Evolutionary conservation across 257 asterid genomes (phyloP).

Genomic region (Mitragyna speciosa): DNA sequence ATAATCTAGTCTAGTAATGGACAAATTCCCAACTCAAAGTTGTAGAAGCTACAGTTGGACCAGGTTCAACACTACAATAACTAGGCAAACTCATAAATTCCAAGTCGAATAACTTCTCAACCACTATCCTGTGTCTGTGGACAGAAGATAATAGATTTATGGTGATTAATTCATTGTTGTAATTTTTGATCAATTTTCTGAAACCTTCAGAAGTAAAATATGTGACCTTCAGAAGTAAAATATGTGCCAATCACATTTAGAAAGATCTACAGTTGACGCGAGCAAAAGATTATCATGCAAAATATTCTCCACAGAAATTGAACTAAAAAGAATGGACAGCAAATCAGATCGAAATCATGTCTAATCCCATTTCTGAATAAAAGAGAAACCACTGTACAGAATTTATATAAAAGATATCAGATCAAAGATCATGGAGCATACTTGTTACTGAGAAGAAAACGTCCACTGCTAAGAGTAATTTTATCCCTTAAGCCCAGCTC

Average conservation of each 20-base stretch:
- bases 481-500: constrained; percentile 94
- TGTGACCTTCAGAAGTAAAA: too few species aligned
- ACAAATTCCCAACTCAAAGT: too few species aligned
- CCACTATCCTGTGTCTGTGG: not conserved
- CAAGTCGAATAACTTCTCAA: not conserved
- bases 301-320: not conserved
- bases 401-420: constrained; percentile 1
- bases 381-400: not conserved
- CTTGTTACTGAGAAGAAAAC: constrained; percentile 93
- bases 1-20: not conserved
- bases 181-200: too few species aligned
- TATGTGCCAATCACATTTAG: not conserved
- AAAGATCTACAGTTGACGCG: not conserved
- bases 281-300: constrained; percentile 8
- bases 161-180: not conserved
- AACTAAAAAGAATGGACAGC: not conserved
- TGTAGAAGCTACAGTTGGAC: not conserved
- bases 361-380: not conserved
- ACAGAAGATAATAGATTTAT: not conserved
- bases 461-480: constrained; percentile 95
- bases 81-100: not conserved
- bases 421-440: constrained; percentile 35
- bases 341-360: not conserved
- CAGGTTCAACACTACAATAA: not conserved
- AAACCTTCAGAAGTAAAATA: not conserved